Evolutionary conservation across 208 protist species (phyloP).

Genomic region (Zelonia costaricensis): DNA sequence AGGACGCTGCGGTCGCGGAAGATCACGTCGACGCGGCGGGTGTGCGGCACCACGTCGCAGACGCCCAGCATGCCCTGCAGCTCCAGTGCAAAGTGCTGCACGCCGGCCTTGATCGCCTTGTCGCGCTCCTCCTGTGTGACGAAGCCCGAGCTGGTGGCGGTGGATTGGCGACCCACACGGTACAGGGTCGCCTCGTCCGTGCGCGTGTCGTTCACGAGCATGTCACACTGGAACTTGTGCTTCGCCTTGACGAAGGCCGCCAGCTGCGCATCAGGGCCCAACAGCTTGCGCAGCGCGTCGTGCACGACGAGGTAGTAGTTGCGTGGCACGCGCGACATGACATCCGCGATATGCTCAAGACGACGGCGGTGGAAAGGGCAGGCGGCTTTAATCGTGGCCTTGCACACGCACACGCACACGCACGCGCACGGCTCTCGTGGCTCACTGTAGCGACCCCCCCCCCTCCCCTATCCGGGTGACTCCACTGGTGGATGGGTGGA

Average conservation of each 20-base stretch:
- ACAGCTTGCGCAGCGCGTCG: slow-evolving; percentile 67
- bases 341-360: too few relatives aligned
- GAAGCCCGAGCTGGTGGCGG: background rate
- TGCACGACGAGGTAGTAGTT: slow-evolving; percentile 81
- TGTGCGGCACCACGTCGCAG: slow-evolving; percentile 54
- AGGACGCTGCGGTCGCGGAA: slow-evolving; percentile 73
- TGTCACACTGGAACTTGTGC: slow-evolving; percentile 82
- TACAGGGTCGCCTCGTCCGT: slow-evolving; percentile 43
- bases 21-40: slow-evolving; percentile 59
- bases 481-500: too few relatives aligned
- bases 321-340: slow-evolving; percentile 44
- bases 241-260: slow-evolving; percentile 76
- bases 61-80: slow-evolving; percentile 65
- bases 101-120: slow-evolving; percentile 15
- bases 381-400: too few relatives aligned
- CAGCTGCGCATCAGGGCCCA: slow-evolving; percentile 46
- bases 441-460: too few relatives aligned
- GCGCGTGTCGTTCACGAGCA: slow-evolving; percentile 68
- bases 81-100: slow-evolving; percentile 40
- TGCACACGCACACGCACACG: too few relatives aligned
- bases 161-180: background rate
- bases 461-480: background rate
- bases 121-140: background rate
- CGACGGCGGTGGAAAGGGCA: too few relatives aligned
- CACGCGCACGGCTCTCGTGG: background rate